These are phyloP conservation scores for Blastobotrys parvus DNA, from an alignment of 805 yeast genomes.

Conservation along the genomic window DNA sequence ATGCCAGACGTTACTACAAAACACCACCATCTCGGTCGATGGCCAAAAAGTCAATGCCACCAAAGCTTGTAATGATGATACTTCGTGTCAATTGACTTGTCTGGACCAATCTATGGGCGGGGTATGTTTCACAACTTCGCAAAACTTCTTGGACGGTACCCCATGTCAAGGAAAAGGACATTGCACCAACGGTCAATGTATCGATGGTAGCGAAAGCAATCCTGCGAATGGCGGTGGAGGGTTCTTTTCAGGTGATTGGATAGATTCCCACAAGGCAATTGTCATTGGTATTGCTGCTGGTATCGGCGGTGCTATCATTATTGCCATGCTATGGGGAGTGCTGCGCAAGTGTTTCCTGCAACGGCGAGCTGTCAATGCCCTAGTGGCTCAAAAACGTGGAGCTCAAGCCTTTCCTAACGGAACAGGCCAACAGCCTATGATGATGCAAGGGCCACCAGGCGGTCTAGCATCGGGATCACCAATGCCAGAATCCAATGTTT, in stretches of 20 bases:
- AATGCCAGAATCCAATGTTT: too few relatives aligned
- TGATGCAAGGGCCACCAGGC: not conserved
- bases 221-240: constrained; percentile 13
- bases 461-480: too few relatives aligned
- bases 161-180: constrained; percentile 25
- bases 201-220: constrained; percentile 19
- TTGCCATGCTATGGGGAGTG: constrained; percentile 1
- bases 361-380: too few relatives aligned
- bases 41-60: constrained; percentile 20
- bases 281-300: constrained; percentile 19
- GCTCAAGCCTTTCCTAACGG: too few relatives aligned
- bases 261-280: constrained; percentile 14
- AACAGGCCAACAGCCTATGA: too few relatives aligned
- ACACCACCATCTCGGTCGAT: constrained; percentile 14
- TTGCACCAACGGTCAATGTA: constrained; percentile 25
- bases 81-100: constrained; percentile 24
- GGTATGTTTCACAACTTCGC: constrained; percentile 22
- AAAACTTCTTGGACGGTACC: constrained; percentile 29
- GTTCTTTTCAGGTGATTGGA: constrained; percentile 11
- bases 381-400: too few relatives aligned
- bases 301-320: constrained; percentile 15
- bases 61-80: constrained; percentile 23
- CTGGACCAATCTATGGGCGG: constrained; percentile 13
- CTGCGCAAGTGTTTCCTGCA: not conserved
- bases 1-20: constrained; percentile 24